phyloP scores from a whole-genome alignment of 192 early-diverging fungal species.

The Phycomyces blakesleeanus region DNA sequence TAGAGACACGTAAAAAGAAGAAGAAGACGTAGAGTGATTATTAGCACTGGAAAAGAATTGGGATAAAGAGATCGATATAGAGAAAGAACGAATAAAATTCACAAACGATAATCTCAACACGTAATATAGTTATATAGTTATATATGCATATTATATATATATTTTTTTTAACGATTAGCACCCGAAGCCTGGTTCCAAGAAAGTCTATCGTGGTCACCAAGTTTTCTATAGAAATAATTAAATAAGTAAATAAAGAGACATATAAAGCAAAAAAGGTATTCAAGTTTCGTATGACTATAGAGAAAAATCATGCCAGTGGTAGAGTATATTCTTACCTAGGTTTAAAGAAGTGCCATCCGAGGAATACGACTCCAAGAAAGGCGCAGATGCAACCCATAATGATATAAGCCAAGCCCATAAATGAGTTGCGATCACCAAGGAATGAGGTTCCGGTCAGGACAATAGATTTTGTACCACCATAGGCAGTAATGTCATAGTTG shows the following conservation, averaged over 20 bases:
- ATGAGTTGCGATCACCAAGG: slow-evolving; percentile 95
- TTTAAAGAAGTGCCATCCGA: slow-evolving; percentile 87
- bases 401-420: slow-evolving; percentile 93
- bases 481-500: slow-evolving; percentile 81
- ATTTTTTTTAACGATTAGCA: neutral
- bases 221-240: slow-evolving; percentile 51
- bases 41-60: no score
- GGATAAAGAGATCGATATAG: no score
- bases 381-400: slow-evolving; percentile 89
- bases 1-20: no score
- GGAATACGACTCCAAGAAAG: slow-evolving; percentile 82
- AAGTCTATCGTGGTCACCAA: slow-evolving; percentile 95
- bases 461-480: slow-evolving; percentile 92
- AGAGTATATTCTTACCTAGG: slow-evolving; percentile 69
- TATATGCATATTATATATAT: neutral
- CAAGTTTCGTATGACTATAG: no score
- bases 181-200: slow-evolving; percentile 82
- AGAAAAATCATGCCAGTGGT: no score
- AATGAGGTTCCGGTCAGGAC: slow-evolving; percentile 93
- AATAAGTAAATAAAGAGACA: neutral
- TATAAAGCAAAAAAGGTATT: no score
- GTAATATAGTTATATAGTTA: no score
- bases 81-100: no score
- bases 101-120: no score
- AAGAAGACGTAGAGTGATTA: no score